Conservation (phyloP, 2,329 filamentous ascomycete species). For the Tothia fuscella region DNA sequence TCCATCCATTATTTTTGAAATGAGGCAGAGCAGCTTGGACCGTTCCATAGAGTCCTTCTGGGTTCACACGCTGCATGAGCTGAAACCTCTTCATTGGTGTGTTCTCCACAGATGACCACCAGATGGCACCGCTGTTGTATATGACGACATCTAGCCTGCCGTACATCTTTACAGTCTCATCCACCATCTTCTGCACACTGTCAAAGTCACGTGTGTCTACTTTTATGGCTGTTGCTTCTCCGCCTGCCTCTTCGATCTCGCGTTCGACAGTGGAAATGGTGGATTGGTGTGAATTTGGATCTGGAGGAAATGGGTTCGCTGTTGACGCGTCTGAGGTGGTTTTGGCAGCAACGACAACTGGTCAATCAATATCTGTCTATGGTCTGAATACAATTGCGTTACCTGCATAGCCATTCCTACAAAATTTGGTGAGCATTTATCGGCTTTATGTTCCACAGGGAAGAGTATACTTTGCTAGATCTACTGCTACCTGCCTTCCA, state of each 20-base stretch:
- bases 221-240: conserved; percentile 50
- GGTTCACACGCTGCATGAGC: conserved; percentile 37
- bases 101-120: conserved; percentile 64
- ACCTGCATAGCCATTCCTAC: conserved; percentile 54
- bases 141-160: conserved; percentile 59
- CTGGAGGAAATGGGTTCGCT: conserved; percentile 52
- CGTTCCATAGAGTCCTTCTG: conserved; percentile 61
- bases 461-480: conserved; percentile 44
- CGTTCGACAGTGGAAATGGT: conserved; percentile 71
- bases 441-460: background rate
- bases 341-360: conserved; percentile 62
- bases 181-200: conserved; percentile 49
- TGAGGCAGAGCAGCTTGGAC: conserved; percentile 58
- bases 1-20: conserved; percentile 42
- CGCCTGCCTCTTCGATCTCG: conserved; percentile 56
- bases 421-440: background rate
- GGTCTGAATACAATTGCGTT: conserved; percentile 10
- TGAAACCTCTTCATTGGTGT: conserved; percentile 68
- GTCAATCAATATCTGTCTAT: background rate
- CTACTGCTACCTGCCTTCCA: conserved; percentile 67
- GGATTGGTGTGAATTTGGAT: conserved; percentile 62
- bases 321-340: conserved; percentile 52
- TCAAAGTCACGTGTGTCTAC: conserved; percentile 58
- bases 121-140: conserved; percentile 79
- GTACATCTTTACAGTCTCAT: conserved; percentile 45